Evolutionary conservation across 495 filamentous ascomycete species (phyloP), one percentile per base, ranked within the genome.

Genomic region (Cladorrhinum samala): DNA sequence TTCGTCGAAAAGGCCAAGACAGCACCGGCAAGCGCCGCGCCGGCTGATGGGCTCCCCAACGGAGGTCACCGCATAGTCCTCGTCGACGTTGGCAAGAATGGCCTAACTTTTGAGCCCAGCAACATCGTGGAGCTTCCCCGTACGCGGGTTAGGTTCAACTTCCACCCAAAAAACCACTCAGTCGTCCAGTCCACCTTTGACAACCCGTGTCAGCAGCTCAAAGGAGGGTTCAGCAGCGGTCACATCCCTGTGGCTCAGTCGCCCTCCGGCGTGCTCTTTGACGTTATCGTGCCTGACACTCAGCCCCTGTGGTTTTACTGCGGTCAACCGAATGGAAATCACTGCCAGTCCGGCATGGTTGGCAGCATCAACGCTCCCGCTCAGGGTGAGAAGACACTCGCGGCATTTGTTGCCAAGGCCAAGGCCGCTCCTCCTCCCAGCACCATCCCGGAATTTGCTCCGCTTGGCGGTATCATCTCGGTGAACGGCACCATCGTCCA

Each of bases 271-370:
- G 64, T 60, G n/a, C 55, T 66, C 6, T 79, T 77, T 52, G 67
- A 73, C 24, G 63, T 80, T 27, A 69, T 52, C 3, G 60, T 83
- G 30, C 60, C 62, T 16, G 72, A 81, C 49, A 65, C 61, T 14
- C 72, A 72, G 41, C 80, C 81, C 0, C 66, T 77, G 43, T 83
- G 79, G 79, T 81, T 79, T 60, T 83, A 82, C 71, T 83, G 79
- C 55, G 73, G 71, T 9, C 79, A 82, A 54, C 65, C 62, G 1
- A 61, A 48, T 3, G 63, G 62, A 40, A 68, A 54, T 2, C 75
- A 78, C 56, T 77, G 74, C 52, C 65, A 74, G 40, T 53, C 59
- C 1, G 72, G 72, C 43, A 75, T 75, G 71, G 71, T 73, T 3
- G 69, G 72, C 24, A 55, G 53, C 24, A 65, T 75, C 55, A 75